phyloP scores from a whole-genome alignment of 2,329 filamentous ascomycete genomes.

The Periconia sp. region DNA sequence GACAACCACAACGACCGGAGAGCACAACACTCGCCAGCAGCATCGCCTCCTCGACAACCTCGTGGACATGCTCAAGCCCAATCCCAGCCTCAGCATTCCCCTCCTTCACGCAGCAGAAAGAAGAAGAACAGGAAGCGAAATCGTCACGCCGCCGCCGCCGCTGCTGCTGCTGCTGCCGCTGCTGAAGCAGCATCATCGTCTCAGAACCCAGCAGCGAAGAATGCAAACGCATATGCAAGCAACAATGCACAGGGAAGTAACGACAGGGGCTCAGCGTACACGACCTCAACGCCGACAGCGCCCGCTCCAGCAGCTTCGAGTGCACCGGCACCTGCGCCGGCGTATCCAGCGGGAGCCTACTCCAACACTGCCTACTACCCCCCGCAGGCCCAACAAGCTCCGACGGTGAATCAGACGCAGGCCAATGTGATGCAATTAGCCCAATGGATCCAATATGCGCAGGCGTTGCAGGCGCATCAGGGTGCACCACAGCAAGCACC shows the following conservation, averaged over 20 bases:
- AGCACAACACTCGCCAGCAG: slow-evolving; percentile 25
- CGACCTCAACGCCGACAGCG: slow-evolving; percentile 21
- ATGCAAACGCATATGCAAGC: slow-evolving; percentile 18
- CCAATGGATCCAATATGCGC: slow-evolving; percentile 19
- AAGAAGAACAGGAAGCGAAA: slow-evolving; percentile 39
- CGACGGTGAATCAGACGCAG: slow-evolving; percentile 12
- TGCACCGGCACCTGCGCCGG: slow-evolving; percentile 21
- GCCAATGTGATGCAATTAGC: slow-evolving; percentile 18
- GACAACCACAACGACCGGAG: slow-evolving; percentile 14
- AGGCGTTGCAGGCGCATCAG: too few relatives aligned
- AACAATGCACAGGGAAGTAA: slow-evolving; percentile 11
- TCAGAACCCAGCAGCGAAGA: slow-evolving; percentile 19
- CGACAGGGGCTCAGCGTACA: slow-evolving; percentile 17
- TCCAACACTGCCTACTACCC: slow-evolving; percentile 40
- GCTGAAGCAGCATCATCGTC: slow-evolving; percentile 22
- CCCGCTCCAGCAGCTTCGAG: slow-evolving; percentile 20
- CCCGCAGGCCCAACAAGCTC: slow-evolving; percentile 15
- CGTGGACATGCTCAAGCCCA: slow-evolving; percentile 25
- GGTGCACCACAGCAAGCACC: slow-evolving; percentile 25
- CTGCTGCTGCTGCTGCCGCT: too few relatives aligned
- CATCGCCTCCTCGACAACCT: slow-evolving; percentile 32
- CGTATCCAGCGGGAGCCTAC: too few relatives aligned
- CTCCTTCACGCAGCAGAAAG: slow-evolving; percentile 29
- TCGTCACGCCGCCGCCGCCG: slow-evolving; percentile 29
- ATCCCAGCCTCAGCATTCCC: slow-evolving; percentile 27